Conservation (phyloP, 2,329 filamentous ascomycete genomes). For the Penicillium digitatum region DNA sequence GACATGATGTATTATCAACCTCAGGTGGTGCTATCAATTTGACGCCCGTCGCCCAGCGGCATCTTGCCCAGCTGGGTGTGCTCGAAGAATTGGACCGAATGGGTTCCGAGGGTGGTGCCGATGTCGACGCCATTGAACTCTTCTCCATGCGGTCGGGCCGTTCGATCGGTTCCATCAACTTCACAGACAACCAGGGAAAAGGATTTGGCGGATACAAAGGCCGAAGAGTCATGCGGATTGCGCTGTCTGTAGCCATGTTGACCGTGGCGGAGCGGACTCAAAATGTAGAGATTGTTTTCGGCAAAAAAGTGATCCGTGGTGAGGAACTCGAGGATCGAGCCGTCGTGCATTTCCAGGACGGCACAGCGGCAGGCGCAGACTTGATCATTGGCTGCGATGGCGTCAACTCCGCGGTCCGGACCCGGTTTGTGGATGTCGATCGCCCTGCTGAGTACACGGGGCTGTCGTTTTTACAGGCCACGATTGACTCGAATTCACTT, state of each 20-base stretch:
- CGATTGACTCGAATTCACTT: conserved; percentile 25
- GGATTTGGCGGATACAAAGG: conserved; percentile 43
- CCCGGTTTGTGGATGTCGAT: conserved; percentile 36
- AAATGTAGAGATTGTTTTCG: conserved; percentile 41
- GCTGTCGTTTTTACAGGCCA: conserved; percentile 40
- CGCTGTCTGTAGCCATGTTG: conserved; percentile 42
- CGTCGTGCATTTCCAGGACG: conserved; percentile 39
- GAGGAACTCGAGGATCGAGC: conserved; percentile 33
- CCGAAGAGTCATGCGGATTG: conserved; percentile 41
- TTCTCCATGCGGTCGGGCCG: conserved; percentile 41
- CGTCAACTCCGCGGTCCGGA: conserved; percentile 40
- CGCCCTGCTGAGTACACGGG: conserved; percentile 40
- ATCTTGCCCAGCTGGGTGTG: conserved; percentile 43
- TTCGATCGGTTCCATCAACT: conserved; percentile 38
- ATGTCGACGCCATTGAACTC: conserved; percentile 42
- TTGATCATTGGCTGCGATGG: conserved; percentile 42
- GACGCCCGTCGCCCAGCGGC: conserved; percentile 43
- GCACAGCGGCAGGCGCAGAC: conserved; percentile 32
- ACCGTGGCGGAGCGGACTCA: conserved; percentile 34
- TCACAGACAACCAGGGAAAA: conserved; percentile 35
- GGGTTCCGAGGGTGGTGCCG: conserved; percentile 38
- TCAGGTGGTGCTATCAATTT: conserved; percentile 46
- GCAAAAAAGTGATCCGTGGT: conserved; percentile 39
- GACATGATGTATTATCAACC: conserved; percentile 41
- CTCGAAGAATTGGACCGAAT: conserved; percentile 37